phyloP scores from a whole-genome alignment of 2,329 filamentous ascomycete species.

The Beauveria bassiana region DNA sequence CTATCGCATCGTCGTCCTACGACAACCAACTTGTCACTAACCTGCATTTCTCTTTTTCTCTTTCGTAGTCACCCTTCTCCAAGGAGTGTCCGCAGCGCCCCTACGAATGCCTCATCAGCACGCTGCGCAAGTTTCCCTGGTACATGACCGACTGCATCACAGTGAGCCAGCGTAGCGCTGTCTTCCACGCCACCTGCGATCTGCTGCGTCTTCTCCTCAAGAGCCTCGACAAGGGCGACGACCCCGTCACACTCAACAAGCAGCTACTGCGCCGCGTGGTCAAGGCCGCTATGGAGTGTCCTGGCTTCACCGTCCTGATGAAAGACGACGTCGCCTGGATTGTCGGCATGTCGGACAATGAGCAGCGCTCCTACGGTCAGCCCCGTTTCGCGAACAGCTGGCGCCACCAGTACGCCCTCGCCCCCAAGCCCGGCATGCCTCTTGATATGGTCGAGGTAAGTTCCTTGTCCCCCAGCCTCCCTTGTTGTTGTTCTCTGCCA shows the following conservation, averaged over 20 bases:
- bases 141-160: slow-evolving; percentile 49
- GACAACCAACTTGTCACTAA: not conserved
- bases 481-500: not conserved
- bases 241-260: slow-evolving; percentile 39
- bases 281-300: slow-evolving; percentile 45
- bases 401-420: slow-evolving; percentile 45
- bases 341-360: slow-evolving; percentile 28
- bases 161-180: slow-evolving; percentile 44
- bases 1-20: not conserved
- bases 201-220: slow-evolving; percentile 39
- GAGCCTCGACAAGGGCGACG: slow-evolving; percentile 31
- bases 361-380: slow-evolving; percentile 34
- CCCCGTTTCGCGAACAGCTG: slow-evolving; percentile 42
- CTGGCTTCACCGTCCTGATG: slow-evolving; percentile 53
- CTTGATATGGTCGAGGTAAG: slow-evolving; percentile 49
- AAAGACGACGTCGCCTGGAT: slow-evolving; percentile 50
- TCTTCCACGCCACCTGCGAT: slow-evolving; percentile 43
- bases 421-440: slow-evolving; percentile 39
- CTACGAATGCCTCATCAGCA: slow-evolving; percentile 59
- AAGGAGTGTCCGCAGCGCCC: slow-evolving; percentile 55
- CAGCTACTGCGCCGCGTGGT: slow-evolving; percentile 47
- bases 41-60: slow-evolving; percentile 1
- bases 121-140: slow-evolving; percentile 57
- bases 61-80: slow-evolving; percentile 47
- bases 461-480: not conserved